Evolutionary conservation across 2,329 filamentous ascomycete genomes (phyloP), one percentile per base, ranked within the genome.

Genomic region (Pleoardoris graminearum): DNA sequence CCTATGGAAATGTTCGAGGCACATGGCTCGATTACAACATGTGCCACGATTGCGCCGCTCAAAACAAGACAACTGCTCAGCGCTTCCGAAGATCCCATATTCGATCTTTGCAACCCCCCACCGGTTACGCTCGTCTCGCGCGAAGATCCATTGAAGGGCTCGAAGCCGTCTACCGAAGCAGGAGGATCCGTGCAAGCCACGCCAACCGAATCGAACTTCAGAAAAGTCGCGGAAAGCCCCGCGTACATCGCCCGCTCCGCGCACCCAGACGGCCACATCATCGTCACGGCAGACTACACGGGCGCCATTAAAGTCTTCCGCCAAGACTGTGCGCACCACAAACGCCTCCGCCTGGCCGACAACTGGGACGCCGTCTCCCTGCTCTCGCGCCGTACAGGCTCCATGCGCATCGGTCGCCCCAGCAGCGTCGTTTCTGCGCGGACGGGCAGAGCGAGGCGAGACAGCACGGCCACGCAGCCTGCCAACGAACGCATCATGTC

Each of bases 241-340:
- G 85, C 87, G 0, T 96, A 95, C 65, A 74, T 92, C 30, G 82
- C 90, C 10, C 85, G 91, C 14, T 88, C 86, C 6, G 82, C 82
- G 14, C 94, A 99, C 69, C 77, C 79, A 12, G 86, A 87, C 54
- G 94, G 94, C 22, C 90, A 96, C 64, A 97, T 99, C 57, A 87
- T 99, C 50, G 84, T 97, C 44, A 96, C 93, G 0, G 90, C 92
- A 1, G 93, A 97, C 70, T 90, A 91, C 63, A 86, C 85, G 0
- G 94, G 94, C 30, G 84, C 85, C 22, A 94, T 99, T 75, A 97
- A 97, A 70, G 88, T 97, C 0, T 97, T 97, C 69, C 85, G 94
- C 17, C 93, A 97, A 72, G 94, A 99, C 69, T 97, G 93, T 68
- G 94, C 93, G 0, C 90, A 83, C 62, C 75, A 80, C 43, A 96